These are phyloP conservation scores for Blepharisma japonicum DNA, from an alignment of 73 alveolate genomes.

Conservation along the genomic window DNA sequence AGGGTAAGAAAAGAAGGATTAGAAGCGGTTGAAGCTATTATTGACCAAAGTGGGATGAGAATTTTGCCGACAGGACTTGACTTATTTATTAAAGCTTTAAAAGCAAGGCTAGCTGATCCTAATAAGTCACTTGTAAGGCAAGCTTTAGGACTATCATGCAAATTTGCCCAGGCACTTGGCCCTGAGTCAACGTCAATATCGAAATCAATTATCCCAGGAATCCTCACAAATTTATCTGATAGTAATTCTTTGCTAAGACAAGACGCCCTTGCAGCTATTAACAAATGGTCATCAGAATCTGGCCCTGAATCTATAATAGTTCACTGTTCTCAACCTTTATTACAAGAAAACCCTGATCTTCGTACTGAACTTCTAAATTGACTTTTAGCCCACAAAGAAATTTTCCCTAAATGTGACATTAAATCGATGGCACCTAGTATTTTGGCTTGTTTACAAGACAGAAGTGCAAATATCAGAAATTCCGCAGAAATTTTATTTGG, in stretches of 20 bases:
- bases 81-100: conserved; percentile 60
- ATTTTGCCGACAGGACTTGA: conserved; percentile 76
- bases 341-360: conserved; percentile 72
- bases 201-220: conserved; percentile 63
- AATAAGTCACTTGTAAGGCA: conserved; percentile 77
- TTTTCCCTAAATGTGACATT: conserved; percentile 52
- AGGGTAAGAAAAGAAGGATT: conserved; percentile 73
- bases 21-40: conserved; percentile 57
- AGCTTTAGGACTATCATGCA: conserved; percentile 57
- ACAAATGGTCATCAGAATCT: conserved; percentile 61
- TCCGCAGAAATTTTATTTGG: conserved; percentile 66
- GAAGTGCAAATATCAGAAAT: conserved; percentile 66
- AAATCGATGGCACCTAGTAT: conserved; percentile 55
- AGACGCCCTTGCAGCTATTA: conserved; percentile 67
- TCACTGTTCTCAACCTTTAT: conserved; percentile 50
- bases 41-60: conserved; percentile 67
- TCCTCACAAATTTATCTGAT: conserved; percentile 73
- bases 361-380: conserved; percentile 70
- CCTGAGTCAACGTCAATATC: conserved; percentile 62
- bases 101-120: conserved; percentile 72
- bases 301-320: conserved; percentile 72
- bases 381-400: conserved; percentile 68
- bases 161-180: conserved; percentile 72
- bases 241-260: conserved; percentile 75
- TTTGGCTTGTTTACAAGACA: conserved; percentile 69